Evolutionary conservation across 139 green algal species (phyloP).

Genomic region (Nannochloris sp.): DNA sequence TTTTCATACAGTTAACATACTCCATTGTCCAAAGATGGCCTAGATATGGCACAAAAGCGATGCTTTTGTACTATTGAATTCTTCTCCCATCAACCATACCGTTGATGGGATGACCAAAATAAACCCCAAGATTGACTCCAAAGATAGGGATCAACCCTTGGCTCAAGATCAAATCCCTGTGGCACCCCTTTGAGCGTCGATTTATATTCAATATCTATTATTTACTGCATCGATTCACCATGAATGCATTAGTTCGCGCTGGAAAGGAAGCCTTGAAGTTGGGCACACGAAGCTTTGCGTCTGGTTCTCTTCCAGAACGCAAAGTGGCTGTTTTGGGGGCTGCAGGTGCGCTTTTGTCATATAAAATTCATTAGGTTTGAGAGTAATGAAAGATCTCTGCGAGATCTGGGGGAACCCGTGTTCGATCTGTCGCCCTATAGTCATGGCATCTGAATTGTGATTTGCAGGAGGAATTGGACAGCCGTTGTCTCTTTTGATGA

Average conservation of each 20-base stretch:
- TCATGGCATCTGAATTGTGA: background rate
- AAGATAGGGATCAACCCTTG: too few species aligned
- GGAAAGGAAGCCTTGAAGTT: constrained; percentile 24
- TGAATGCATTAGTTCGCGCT: constrained; percentile 29
- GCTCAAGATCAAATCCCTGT: background rate
- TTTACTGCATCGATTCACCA: constrained; percentile 12
- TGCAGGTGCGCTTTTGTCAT: constrained; percentile 27
- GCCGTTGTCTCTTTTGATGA: constrained; percentile 89
- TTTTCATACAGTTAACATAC: background rate
- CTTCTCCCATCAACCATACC: too few species aligned
- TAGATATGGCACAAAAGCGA: too few species aligned
- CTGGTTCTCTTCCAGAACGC: constrained; percentile 25
- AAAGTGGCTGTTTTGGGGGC: constrained; percentile 85
- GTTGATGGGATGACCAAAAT: too few species aligned
- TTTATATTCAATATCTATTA: background rate
- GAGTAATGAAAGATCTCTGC: background rate
- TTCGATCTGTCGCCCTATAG: background rate
- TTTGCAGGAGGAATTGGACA: constrained; percentile 77
- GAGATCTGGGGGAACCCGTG: background rate
- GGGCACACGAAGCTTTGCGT: constrained; percentile 17
- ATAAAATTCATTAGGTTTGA: background rate
- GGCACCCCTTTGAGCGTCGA: background rate
- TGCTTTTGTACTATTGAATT: too few species aligned
- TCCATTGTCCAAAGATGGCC: too few species aligned
- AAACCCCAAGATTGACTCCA: too few species aligned